Evolutionary conservation across 352 stramenopile genomes (phyloP).

Genomic region (Phytophthora sp.): DNA sequence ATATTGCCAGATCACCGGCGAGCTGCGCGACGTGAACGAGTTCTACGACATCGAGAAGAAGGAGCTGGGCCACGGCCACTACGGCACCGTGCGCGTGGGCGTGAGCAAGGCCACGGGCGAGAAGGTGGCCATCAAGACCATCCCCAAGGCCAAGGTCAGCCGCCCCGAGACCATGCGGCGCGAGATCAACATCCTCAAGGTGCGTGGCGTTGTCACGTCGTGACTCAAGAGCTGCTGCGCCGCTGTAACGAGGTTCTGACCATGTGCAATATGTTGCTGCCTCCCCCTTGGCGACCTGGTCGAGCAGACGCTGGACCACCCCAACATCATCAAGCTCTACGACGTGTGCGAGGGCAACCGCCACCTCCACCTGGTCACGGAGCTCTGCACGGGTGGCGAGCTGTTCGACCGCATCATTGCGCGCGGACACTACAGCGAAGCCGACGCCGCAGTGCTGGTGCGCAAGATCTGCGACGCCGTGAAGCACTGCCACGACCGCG

Average conservation of each 20-base stretch:
- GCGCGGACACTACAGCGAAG: constrained; percentile 96
- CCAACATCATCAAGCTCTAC: constrained; percentile 98
- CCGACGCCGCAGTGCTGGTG: constrained; percentile 94
- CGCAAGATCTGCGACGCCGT: constrained; percentile 97
- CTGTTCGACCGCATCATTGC: constrained; percentile 94
- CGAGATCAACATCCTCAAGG: constrained; percentile 91
- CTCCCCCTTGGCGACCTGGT: not conserved
- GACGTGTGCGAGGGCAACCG: constrained; percentile 98
- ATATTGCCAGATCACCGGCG: constrained; percentile 72
- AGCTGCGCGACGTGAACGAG: constrained; percentile 83
- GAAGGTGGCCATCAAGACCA: constrained; percentile 99
- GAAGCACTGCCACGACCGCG: constrained; percentile 97
- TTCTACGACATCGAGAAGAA: constrained; percentile 91
- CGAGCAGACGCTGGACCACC: constrained; percentile 88
- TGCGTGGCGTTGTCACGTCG: constrained; percentile 29
- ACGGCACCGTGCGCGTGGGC: constrained; percentile 97
- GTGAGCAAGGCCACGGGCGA: constrained; percentile 93
- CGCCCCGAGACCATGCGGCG: constrained; percentile 94
- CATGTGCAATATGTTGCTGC: not conserved
- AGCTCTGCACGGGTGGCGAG: constrained; percentile 98
- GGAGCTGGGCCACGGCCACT: constrained; percentile 93
- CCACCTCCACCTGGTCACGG: constrained; percentile 97
- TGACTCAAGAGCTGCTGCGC: no score
- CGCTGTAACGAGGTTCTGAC: no score
- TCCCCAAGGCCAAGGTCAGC: constrained; percentile 96